A percentile compares a stretch with the other conserved stretches of the same genome.
Conservation (phyloP, 106 monocot genomes). For the Posidonia australis region DNA sequence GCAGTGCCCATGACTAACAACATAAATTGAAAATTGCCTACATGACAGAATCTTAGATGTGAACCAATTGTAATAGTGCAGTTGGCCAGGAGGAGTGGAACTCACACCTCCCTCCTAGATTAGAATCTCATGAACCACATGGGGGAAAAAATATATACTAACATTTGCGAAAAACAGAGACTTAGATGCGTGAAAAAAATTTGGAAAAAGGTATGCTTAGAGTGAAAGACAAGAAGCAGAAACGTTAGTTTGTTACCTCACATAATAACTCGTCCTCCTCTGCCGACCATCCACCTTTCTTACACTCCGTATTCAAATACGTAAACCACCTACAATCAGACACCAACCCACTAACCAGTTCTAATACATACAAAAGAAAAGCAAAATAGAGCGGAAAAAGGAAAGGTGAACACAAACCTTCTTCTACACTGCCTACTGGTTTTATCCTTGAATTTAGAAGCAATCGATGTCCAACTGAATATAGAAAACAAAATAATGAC, state of each 20-base stretch:
- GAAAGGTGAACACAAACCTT: conserved; percentile 33
- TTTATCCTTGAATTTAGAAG: conserved; percentile 80
- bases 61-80: no score
- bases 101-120: no score
- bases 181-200: no score
- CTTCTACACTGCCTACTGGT: conserved; percentile 87
- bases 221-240: no score
- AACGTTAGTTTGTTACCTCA: conserved; percentile 32
- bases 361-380: conserved; percentile 6
- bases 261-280: conserved; percentile 90
- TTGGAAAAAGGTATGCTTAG: no score
- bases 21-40: neutral
- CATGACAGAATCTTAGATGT: neutral
- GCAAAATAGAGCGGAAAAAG: neutral
- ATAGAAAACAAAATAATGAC: neutral
- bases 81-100: no score
- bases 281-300: conserved; percentile 91
- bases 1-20: no score
- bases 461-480: conserved; percentile 81
- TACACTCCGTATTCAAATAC: conserved; percentile 81
- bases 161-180: no score
- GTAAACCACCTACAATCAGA: conserved; percentile 65
- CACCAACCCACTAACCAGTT: neutral
- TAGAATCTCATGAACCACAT: no score
- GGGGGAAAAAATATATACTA: no score